Conservation (phyloP, 2,329 filamentous ascomycete genomes). For the Hymenoscyphus scutula region DNA sequence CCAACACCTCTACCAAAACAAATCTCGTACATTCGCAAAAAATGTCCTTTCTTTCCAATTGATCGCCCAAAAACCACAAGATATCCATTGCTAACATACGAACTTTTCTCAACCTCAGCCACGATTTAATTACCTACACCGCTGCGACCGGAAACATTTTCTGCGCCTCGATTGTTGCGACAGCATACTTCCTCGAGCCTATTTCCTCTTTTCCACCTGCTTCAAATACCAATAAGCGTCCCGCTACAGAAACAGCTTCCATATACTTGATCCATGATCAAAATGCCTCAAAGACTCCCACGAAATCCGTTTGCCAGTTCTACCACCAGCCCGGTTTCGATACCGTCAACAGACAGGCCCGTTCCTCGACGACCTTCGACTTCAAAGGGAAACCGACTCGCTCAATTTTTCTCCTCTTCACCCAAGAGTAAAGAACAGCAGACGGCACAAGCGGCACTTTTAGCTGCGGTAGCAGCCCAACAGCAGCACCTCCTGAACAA, state of each 20-base stretch:
- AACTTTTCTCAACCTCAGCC: conserved; percentile 5
- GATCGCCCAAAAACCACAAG: conserved; percentile 14
- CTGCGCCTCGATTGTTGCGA: conserved; percentile 21
- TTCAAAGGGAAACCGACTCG: conserved; percentile 72
- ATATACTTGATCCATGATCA: conserved; percentile 24
- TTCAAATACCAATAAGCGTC: conserved; percentile 13
- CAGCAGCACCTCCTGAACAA: conserved; percentile 51
- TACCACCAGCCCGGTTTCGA: conserved; percentile 30
- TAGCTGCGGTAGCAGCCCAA: conserved; percentile 59
- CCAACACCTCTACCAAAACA: not conserved
- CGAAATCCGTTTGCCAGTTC: conserved; percentile 38
- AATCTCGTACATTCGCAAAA: not conserved
- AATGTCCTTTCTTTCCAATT: conserved; percentile 5
- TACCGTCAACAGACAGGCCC: conserved; percentile 31
- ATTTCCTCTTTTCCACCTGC: conserved; percentile 13
- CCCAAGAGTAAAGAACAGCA: conserved; percentile 70
- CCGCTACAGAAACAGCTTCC: not conserved
- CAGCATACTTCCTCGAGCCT: conserved; percentile 13
- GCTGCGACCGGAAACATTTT: conserved; percentile 15
- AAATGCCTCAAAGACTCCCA: conserved; percentile 39
- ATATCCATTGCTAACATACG: conserved; percentile 2
- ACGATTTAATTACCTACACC: conserved; percentile 16
- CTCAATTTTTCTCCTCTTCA: conserved; percentile 78
- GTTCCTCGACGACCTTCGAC: conserved; percentile 54
- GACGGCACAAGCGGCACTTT: conserved; percentile 64